phyloP scores from a whole-genome alignment of 148 eudicot species.

The Bassia scoparia region DNA sequence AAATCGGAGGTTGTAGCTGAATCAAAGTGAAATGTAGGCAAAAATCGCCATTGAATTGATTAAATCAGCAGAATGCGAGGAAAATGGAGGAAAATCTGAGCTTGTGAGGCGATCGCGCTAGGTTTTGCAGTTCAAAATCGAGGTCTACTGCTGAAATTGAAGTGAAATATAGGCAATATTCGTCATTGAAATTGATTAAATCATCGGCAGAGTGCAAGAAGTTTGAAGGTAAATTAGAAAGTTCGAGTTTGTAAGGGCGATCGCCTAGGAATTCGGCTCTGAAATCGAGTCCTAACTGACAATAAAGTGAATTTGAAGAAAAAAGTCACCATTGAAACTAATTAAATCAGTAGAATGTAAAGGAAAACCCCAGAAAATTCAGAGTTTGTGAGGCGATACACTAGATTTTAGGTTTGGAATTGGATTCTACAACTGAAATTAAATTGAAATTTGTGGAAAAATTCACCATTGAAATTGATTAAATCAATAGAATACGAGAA shows the following conservation, averaged over 20 bases:
- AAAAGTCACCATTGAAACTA: background rate
- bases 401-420: conserved; percentile 5
- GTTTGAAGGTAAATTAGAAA: background rate
- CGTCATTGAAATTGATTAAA: background rate
- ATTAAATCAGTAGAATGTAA: background rate
- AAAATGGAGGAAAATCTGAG: background rate
- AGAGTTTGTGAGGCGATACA: conserved; percentile 7
- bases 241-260: conserved; percentile 13
- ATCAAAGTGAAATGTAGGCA: background rate
- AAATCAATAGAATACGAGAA: background rate
- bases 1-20: background rate
- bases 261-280: conserved; percentile 9
- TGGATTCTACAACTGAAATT: background rate
- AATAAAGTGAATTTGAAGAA: background rate
- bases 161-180: background rate
- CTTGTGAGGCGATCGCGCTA: conserved; percentile 22
- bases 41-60: background rate
- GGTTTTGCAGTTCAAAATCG: background rate
- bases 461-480: background rate
- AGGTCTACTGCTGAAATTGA: background rate
- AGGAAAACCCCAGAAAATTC: background rate
- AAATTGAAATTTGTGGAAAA: background rate
- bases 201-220: background rate
- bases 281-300: background rate
- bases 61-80: background rate